phyloP scores from a whole-genome alignment of 169 alveolate species.

The Cryptosporidium sp. region DNA sequence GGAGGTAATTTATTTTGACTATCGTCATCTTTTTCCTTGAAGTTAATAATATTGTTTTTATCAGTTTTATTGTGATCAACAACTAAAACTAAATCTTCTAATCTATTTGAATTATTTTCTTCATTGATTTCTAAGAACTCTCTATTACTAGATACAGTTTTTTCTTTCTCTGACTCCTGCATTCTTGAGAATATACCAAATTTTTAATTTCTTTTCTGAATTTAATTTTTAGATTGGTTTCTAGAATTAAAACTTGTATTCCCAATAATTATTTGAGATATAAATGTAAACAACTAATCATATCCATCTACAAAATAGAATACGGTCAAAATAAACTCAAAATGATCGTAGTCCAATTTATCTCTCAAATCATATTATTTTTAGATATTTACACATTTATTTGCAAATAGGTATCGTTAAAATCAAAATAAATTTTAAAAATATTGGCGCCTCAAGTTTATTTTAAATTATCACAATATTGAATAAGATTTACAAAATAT shows the following conservation, averaged over 20 bases:
- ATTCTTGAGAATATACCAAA: too few species aligned
- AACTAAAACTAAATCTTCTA: not conserved
- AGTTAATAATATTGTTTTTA: not conserved
- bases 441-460: not conserved
- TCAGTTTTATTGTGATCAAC: not conserved
- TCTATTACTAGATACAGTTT: not conserved
- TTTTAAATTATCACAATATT: not conserved
- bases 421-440: not conserved
- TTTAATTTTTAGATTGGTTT: not conserved
- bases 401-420: not conserved
- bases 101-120: not conserved
- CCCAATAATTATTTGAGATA: not conserved
- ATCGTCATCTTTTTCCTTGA: not conserved
- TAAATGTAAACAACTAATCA: not conserved
- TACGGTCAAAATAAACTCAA: not conserved
- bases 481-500: not conserved
- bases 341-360: not conserved
- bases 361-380: not conserved
- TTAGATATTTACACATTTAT: not conserved
- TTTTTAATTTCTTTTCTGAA: not conserved
- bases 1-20: slow-evolving; percentile 31
- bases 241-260: not conserved
- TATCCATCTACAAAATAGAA: not conserved
- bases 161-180: not conserved
- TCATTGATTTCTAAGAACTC: slow-evolving; percentile 23